phyloP scores from a whole-genome alignment of 2,329 filamentous ascomycete species.

The Cladosporium sp. region DNA sequence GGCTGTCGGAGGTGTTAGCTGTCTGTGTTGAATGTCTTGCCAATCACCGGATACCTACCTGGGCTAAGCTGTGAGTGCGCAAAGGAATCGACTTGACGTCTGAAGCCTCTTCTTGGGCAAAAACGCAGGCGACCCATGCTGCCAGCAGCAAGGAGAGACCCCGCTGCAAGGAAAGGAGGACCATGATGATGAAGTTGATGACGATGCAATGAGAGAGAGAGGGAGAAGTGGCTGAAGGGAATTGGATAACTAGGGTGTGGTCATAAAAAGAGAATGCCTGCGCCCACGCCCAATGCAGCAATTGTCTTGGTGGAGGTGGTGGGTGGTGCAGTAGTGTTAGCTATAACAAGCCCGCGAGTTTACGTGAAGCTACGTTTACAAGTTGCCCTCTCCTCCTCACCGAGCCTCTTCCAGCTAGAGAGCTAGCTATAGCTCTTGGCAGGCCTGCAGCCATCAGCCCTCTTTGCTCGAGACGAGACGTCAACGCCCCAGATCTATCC shows the following conservation, averaged over 20 bases:
- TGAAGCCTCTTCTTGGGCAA: slow-evolving; percentile 20
- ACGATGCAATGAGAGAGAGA: background rate
- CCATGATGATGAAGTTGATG: slow-evolving; percentile 10
- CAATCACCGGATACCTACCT: slow-evolving; percentile 17
- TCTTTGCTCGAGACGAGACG: no score
- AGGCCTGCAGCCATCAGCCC: no score
- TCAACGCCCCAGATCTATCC: no score
- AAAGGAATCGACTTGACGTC: slow-evolving; percentile 33
- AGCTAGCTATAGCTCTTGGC: no score
- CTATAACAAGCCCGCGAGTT: no score
- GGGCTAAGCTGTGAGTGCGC: slow-evolving; percentile 31
- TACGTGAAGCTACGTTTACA: background rate
- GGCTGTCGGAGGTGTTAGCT: slow-evolving; percentile 52
- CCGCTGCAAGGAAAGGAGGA: slow-evolving; percentile 15
- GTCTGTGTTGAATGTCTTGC: background rate
- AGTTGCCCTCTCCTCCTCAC: background rate
- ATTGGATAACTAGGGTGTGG: background rate
- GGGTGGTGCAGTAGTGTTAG: background rate
- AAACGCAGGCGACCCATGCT: slow-evolving; percentile 21
- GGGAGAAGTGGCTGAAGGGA: slow-evolving; percentile 8
- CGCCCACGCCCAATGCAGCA: background rate
- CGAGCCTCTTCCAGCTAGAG: no score
- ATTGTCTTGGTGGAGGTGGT: background rate
- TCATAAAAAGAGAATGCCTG: slow-evolving; percentile 2
- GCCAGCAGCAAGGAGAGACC: slow-evolving; percentile 27